A percentile compares a stretch with the other conserved stretches of the same genome.
phyloP scores from a whole-genome alignment of 2,329 filamentous ascomycete genomes.

The Hymenoscyphus fraxineus region DNA sequence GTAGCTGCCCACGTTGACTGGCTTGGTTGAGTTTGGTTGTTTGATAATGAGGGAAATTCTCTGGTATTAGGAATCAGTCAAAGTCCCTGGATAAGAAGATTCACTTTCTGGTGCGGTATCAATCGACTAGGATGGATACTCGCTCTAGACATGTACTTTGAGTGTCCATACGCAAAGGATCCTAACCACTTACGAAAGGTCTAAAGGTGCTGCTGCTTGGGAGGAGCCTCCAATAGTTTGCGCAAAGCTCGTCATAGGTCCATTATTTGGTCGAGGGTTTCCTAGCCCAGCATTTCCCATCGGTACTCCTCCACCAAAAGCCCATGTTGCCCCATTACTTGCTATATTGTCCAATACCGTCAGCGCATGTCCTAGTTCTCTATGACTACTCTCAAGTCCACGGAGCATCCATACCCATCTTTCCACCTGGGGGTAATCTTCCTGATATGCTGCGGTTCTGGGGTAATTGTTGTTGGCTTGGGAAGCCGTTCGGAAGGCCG shows the following conservation, averaged over 20 bases:
- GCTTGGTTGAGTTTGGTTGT: constrained; percentile 46
- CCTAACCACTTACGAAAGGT: constrained; percentile 57
- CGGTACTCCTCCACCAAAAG: constrained; percentile 58
- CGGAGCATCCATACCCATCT: constrained; percentile 51
- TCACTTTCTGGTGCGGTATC: background rate
- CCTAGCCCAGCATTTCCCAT: constrained; percentile 55
- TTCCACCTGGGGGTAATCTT: constrained; percentile 62
- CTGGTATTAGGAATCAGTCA: constrained; percentile 38
- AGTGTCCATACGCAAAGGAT: background rate
- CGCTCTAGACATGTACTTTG: background rate
- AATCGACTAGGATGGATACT: background rate
- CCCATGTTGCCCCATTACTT: constrained; percentile 48
- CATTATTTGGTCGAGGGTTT: constrained; percentile 51
- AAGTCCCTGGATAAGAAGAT: background rate
- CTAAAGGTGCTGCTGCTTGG: constrained; percentile 58
- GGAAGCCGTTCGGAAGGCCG: constrained; percentile 58
- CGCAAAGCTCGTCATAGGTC: constrained; percentile 60
- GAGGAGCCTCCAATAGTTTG: constrained; percentile 59
- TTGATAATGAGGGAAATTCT: constrained; percentile 64
- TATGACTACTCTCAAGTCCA: background rate
- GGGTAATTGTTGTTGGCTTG: constrained; percentile 52
- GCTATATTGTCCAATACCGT: constrained; percentile 32
- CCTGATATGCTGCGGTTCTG: constrained; percentile 54
- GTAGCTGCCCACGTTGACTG: constrained; percentile 34
- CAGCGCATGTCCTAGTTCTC: constrained; percentile 19